Evolutionary conservation across 2,329 filamentous ascomycete species (phyloP).

Genomic region (Neonectria coccinea): DNA sequence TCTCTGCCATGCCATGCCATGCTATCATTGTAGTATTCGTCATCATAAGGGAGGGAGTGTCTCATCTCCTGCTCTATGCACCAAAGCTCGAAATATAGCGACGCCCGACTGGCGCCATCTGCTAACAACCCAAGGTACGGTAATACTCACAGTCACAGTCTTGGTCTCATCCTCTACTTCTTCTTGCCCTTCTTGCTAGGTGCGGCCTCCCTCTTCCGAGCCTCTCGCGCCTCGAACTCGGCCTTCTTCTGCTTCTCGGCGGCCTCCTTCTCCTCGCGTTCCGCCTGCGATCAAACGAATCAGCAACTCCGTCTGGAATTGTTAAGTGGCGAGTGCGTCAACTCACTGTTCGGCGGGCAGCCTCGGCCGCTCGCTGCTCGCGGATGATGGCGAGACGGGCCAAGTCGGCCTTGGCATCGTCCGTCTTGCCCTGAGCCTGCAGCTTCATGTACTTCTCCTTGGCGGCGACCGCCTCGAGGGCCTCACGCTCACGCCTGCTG

Average conservation of each 20-base stretch:
- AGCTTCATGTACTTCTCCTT: slow-evolving; percentile 92
- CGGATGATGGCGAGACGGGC: slow-evolving; percentile 84
- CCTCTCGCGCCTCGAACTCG: slow-evolving; percentile 67
- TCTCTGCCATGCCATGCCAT: slow-evolving; percentile 2
- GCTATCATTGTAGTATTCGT: slow-evolving; percentile 7
- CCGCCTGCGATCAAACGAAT: slow-evolving; percentile 52
- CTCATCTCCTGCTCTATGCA: slow-evolving; percentile 5
- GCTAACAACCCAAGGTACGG: slow-evolving; percentile 15
- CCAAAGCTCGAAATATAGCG: slow-evolving; percentile 9
- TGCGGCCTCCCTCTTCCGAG: slow-evolving; percentile 63
- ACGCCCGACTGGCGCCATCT: slow-evolving; percentile 4
- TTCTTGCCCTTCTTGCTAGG: slow-evolving; percentile 65
- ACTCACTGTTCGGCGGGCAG: slow-evolving; percentile 80
- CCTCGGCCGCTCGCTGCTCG: slow-evolving; percentile 87
- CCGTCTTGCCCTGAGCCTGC: slow-evolving; percentile 95
- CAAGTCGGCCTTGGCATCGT: slow-evolving; percentile 91
- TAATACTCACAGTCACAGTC: slow-evolving; percentile 12
- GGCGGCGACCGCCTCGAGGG: slow-evolving; percentile 85
- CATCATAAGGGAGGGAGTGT: slow-evolving; percentile 15
- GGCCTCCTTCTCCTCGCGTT: background rate
- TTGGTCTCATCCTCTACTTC: slow-evolving; percentile 46
- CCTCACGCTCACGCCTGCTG: slow-evolving; percentile 73
- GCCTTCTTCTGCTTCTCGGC: slow-evolving; percentile 62
- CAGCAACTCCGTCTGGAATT: slow-evolving; percentile 31
- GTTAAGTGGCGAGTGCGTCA: background rate